Evolutionary conservation across 108 stramenopile species (phyloP).

Genomic region (Skeletonema costatum): DNA sequence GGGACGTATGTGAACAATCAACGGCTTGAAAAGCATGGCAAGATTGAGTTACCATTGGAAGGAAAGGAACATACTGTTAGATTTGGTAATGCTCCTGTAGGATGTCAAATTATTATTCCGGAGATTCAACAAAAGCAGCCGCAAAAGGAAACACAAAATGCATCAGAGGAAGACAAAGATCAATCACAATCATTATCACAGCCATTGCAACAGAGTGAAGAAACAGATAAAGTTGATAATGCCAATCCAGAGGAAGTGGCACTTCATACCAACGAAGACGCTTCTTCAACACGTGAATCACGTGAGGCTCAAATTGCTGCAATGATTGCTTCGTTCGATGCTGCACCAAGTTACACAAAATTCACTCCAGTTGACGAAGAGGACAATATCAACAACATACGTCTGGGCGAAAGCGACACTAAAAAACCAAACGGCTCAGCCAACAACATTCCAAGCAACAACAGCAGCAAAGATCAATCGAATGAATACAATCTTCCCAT

Average conservation of each 20-base stretch:
- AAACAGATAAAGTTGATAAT: background rate
- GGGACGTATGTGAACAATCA: conserved; percentile 55
- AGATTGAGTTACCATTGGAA: conserved; percentile 26
- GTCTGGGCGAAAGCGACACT: background rate
- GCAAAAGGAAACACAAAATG: background rate
- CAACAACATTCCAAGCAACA: conserved; percentile 3
- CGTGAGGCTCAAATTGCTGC: conserved; percentile 86
- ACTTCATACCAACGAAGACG: conserved; percentile 13
- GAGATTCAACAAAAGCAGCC: background rate
- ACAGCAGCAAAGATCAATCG: conserved; percentile 5
- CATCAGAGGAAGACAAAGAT: background rate
- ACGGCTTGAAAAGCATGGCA: conserved; percentile 45
- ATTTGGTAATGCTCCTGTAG: conserved; percentile 44
- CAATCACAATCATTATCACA: background rate
- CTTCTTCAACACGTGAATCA: conserved; percentile 62
- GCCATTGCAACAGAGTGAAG: background rate
- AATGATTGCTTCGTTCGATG: conserved; percentile 81
- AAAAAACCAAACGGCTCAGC: background rate
- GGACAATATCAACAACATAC: background rate
- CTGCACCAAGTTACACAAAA: conserved; percentile 58
- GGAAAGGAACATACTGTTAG: conserved; percentile 17
- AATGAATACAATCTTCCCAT: conserved; percentile 45
- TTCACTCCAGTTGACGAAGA: conserved; percentile 39
- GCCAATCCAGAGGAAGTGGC: background rate
- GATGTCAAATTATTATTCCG: conserved; percentile 17